Evolutionary conservation across 1,139 yeast genomes (phyloP).

Genomic region (Hyphopichia fennica): DNA sequence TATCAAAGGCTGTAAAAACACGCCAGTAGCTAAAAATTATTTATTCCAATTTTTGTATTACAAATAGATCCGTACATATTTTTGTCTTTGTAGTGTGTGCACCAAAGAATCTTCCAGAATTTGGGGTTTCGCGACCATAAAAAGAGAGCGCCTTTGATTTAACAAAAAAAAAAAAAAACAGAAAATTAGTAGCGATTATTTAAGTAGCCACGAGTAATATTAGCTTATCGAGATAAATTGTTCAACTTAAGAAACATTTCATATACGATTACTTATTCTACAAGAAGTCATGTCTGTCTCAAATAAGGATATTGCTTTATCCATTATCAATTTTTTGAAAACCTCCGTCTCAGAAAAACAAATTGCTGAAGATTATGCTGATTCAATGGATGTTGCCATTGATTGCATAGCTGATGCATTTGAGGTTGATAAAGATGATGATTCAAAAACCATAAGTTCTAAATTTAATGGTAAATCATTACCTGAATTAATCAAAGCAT

Average conservation of each 20-base stretch:
- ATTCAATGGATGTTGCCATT: constrained; percentile 93
- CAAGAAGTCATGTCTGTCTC: constrained; percentile 21
- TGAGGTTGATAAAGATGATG: constrained; percentile 57
- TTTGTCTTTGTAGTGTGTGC: neutral
- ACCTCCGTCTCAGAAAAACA: constrained; percentile 60
- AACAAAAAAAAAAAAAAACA: neutral
- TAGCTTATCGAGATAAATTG: neutral
- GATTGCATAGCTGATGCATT: constrained; percentile 91
- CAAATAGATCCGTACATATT: neutral
- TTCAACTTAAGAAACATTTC: neutral
- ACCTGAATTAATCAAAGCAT: constrained; percentile 40
- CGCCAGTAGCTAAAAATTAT: neutral
- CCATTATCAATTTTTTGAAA: constrained; percentile 72
- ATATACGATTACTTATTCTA: neutral
- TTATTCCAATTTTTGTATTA: neutral
- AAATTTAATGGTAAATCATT: constrained; percentile 53
- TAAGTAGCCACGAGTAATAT: neutral
- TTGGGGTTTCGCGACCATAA: neutral
- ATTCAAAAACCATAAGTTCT: constrained; percentile 28
- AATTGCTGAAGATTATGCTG: constrained; percentile 76
- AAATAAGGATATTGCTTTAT: constrained; percentile 70
- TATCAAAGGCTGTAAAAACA: neutral
- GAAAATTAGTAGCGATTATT: neutral
- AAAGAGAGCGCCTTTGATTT: neutral
- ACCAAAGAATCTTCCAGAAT: constrained; percentile 2